Evolutionary conservation across 306 rosid genomes (phyloP), one percentile per base, ranked within the genome.

Genomic region (Alnus glutinosa): DNA sequence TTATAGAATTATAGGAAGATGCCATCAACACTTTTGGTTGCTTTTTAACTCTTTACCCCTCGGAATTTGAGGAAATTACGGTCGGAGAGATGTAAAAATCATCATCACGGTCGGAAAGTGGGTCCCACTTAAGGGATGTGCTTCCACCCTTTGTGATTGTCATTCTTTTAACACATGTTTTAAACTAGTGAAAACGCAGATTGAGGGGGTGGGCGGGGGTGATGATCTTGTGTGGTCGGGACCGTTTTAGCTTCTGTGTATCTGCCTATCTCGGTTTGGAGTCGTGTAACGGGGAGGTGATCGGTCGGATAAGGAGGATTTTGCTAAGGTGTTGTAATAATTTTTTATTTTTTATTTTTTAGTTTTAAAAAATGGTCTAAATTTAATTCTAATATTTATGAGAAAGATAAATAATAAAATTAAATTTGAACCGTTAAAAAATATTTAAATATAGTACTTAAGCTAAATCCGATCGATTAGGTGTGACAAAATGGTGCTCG

Each of bases 121-220:
- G 93, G 86, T 5, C 89, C 90, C 84, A 7, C 76, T 23, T 11
- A 1, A 9, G 14, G 49, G 87, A 86, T 88, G 87, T 81, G 83
- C 77, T 76, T 73, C 80, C 82, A 69, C 83, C 36, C 77, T 74
- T 74, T 77, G 90, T 73, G 82, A 85, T 75, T 75, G 85, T 59
- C 87, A 86, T 89, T 82, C 83, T 74, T 44, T 74, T 44, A 83
- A 78, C 91, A 81, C 94, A 82, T 83, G 90, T 86, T 64, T 57
- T 49, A 75, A 16, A 71, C 23, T 30, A 5, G 5, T 51, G 0
- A 23, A 23, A 4, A 14, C 19, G 28, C 44, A 32, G 18, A 62
- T 34, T 9, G 9, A 39, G 59, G 37, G 37, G n/a, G 7, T n/a
- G n/a, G n/a, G n/a, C n/a, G 28, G 28, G 0, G 30, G 69, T 39